Percentiles rank a stretch among this genome's conserved stretches.
phyloP scores from a whole-genome alignment of 768 basidiomycete species.

The Multifurca ochricompacta region DNA sequence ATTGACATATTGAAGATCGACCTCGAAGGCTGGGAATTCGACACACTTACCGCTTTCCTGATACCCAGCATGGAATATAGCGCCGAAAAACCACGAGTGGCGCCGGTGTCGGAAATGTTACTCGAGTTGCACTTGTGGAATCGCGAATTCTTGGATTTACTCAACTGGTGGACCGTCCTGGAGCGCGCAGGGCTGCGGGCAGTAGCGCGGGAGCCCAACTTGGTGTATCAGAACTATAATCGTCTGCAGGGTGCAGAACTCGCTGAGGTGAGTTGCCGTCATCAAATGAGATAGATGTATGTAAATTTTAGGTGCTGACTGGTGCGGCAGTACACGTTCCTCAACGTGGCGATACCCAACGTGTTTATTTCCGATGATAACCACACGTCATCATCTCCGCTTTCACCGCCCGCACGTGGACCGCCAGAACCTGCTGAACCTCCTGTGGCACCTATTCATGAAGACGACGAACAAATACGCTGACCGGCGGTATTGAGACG shows the following conservation, averaged over 20 bases:
- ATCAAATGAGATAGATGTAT: neutral
- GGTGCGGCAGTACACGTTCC: slow-evolving; percentile 8
- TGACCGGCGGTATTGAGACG: neutral
- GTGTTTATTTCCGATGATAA: slow-evolving; percentile 5
- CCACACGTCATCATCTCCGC: neutral
- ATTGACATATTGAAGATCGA: slow-evolving; percentile 41
- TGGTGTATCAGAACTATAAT: slow-evolving; percentile 28
- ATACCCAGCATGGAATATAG: slow-evolving; percentile 28
- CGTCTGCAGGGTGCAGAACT: slow-evolving; percentile 25
- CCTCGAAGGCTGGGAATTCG: slow-evolving; percentile 43
- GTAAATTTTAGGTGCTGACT: neutral
- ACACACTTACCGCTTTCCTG: slow-evolving; percentile 35
- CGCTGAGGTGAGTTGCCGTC: slow-evolving; percentile 27
- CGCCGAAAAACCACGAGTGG: slow-evolving; percentile 27
- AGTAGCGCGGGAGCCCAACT: slow-evolving; percentile 38
- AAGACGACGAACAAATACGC: neutral
- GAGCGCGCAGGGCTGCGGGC: slow-evolving; percentile 41
- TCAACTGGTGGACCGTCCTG: slow-evolving; percentile 40
- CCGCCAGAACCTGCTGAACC: neutral
- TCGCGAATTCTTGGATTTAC: slow-evolving; percentile 23
- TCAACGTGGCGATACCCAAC: slow-evolving; percentile 8
- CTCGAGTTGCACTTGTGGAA: slow-evolving; percentile 36
- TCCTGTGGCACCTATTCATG: neutral
- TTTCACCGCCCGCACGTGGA: neutral
- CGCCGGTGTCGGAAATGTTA: slow-evolving; percentile 42